Conservation (phyloP, 2,329 filamentous ascomycete genomes). For the Claviceps arundinis region DNA sequence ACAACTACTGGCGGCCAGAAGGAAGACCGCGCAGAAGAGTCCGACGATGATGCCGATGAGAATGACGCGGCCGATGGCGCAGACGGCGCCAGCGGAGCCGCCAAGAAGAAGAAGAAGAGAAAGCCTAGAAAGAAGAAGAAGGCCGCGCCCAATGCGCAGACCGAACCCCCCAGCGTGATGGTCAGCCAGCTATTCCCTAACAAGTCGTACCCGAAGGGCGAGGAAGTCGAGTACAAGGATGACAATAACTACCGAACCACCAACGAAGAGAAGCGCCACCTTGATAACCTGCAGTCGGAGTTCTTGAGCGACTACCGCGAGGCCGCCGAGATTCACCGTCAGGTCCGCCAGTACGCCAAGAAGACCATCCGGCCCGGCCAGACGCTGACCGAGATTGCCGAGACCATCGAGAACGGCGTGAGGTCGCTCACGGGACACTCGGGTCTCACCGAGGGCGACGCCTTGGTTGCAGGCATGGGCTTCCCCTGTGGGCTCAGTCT, state of each 20-base stretch:
- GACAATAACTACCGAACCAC: constrained; percentile 70
- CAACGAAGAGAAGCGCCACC: constrained; percentile 68
- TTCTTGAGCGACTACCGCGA: constrained; percentile 72
- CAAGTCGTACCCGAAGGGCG: constrained; percentile 58
- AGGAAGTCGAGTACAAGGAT: constrained; percentile 64
- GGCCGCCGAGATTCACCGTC: constrained; percentile 77
- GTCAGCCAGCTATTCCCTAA: constrained; percentile 62
- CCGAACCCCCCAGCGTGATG: constrained; percentile 57
- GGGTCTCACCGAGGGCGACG: constrained; percentile 66
- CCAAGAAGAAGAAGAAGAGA: constrained; percentile 51
- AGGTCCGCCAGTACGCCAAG: constrained; percentile 74
- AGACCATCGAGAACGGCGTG: constrained; percentile 77
- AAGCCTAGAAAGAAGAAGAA: constrained; percentile 79
- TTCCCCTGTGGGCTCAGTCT: constrained; percentile 77
- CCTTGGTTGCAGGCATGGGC: constrained; percentile 66
- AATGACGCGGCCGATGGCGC: constrained; percentile 20
- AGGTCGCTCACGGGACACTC: constrained; percentile 63
- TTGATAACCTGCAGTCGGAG: constrained; percentile 70
- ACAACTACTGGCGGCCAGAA: constrained; percentile 25
- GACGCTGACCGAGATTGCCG: constrained; percentile 67
- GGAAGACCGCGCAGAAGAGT: constrained; percentile 33
- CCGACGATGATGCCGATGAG: constrained; percentile 39
- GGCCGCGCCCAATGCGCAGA: constrained; percentile 55
- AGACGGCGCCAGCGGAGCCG: constrained; percentile 23
- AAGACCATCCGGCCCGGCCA: constrained; percentile 71